These are phyloP conservation scores for Nicotiana tabacum DNA, from an alignment of 257 asterid species.

Conservation along the genomic window DNA sequence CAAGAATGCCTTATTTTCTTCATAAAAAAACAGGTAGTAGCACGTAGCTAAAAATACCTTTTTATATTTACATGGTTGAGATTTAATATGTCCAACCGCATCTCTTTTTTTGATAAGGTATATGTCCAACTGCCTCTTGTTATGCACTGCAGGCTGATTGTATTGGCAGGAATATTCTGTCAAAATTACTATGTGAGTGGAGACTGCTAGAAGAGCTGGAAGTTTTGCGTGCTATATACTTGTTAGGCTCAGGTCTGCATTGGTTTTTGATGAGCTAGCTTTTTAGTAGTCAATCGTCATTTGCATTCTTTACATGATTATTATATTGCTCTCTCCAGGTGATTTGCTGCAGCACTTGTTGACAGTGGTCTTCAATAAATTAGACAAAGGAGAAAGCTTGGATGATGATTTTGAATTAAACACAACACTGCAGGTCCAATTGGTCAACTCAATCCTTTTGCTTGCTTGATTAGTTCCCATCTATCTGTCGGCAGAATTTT, in stretches of 20 bases:
- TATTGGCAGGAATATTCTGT: constrained; percentile 79
- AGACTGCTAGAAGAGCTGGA: constrained; percentile 86
- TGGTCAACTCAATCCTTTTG: constrained; percentile 14
- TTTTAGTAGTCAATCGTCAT: not conserved
- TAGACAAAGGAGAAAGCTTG: constrained; percentile 84
- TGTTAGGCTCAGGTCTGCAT: constrained; percentile 85
- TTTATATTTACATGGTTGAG: constrained; percentile 5
- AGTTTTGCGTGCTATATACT: constrained; percentile 84
- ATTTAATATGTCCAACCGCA: constrained; percentile 6
- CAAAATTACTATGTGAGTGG: constrained; percentile 82
- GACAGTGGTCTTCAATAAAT: constrained; percentile 70
- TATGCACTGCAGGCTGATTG: constrained; percentile 66
- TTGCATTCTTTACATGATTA: not conserved
- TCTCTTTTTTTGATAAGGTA: not conserved
- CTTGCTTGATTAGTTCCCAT: constrained; percentile 2
- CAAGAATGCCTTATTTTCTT: constrained; percentile 81
- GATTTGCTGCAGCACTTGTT: constrained; percentile 94
- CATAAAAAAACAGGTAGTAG: constrained; percentile 74
- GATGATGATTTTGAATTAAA: constrained; percentile 97
- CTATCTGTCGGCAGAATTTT: not conserved
- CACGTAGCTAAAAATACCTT: not conserved
- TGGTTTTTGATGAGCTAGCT: not conserved
- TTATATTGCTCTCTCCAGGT: constrained; percentile 47
- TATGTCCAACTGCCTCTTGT: constrained; percentile 10
- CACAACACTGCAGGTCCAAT: constrained; percentile 76